Conservation (phyloP, 768 basidiomycete species). For the Psilocybe subaeruginosa region DNA sequence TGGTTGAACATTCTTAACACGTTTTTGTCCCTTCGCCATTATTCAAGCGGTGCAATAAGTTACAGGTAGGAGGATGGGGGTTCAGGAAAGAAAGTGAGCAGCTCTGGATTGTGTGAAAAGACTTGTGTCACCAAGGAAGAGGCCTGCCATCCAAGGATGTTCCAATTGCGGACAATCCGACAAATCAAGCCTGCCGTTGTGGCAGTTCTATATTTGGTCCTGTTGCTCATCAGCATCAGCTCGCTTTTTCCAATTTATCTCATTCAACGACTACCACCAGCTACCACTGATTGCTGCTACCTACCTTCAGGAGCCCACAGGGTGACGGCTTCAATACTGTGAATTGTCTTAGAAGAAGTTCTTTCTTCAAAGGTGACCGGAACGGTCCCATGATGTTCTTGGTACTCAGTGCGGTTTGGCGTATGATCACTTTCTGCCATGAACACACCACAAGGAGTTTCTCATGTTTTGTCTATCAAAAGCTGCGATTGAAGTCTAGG, state of each 20-base stretch:
- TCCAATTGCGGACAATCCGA: not conserved
- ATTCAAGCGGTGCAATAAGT: not conserved
- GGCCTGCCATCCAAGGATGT: conserved; percentile 11
- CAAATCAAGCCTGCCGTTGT: conserved; percentile 2
- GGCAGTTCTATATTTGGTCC: conserved; percentile 16
- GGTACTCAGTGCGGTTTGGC: no score
- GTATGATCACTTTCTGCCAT: no score
- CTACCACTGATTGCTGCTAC: no score
- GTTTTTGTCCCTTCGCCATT: conserved; percentile 14
- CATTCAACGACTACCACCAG: no score
- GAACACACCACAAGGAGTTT: no score
- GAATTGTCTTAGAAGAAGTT: no score
- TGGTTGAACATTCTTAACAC: conserved; percentile 14
- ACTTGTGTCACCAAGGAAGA: conserved; percentile 4
- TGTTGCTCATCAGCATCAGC: conserved; percentile 3
- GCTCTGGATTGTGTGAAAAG: conserved; percentile 6
- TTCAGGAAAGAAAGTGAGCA: not conserved
- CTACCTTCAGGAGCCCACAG: no score
- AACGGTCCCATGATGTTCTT: no score
- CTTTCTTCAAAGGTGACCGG: no score
- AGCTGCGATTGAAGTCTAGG: not conserved
- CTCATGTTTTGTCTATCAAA: not conserved
- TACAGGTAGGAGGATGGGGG: not conserved
- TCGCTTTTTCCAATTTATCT: not conserved
- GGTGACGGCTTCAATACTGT: no score